phyloP scores from a whole-genome alignment of 148 eudicot species.

The Diospyros lotus region DNA sequence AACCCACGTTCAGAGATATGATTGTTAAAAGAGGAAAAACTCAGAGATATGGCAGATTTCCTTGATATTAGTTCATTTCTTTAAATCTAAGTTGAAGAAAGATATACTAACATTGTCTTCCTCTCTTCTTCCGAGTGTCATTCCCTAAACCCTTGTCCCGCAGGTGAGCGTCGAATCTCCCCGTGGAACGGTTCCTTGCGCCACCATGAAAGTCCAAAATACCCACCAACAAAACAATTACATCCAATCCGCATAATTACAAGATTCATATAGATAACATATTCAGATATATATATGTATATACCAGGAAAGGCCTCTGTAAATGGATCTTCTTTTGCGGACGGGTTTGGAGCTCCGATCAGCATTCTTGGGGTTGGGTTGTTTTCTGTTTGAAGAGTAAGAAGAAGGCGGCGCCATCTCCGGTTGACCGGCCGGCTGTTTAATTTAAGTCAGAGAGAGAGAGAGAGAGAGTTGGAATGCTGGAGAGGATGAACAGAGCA shows the following conservation, averaged over 20 bases:
- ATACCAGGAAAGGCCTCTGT: conserved; percentile 74
- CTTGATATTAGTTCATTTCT: conserved; percentile 10
- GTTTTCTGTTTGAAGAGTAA: conserved; percentile 26
- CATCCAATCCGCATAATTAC: background rate
- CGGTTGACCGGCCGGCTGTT: background rate
- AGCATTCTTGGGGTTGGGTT: conserved; percentile 11
- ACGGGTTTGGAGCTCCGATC: conserved; percentile 6
- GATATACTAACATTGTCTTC: conserved; percentile 62
- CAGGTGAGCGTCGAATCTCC: conserved; percentile 90
- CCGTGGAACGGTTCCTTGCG: conserved; percentile 91
- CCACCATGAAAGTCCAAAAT: background rate
- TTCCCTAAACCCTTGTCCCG: conserved; percentile 96
- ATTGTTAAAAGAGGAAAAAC: background rate
- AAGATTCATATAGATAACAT: background rate
- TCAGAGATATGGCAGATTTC: conserved; percentile 40
- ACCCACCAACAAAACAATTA: background rate
- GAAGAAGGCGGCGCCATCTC: conserved; percentile 40
- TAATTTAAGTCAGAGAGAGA: conserved; percentile 14
- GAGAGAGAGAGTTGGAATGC: conserved; percentile 13
- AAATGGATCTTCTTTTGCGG: conserved; percentile 54
- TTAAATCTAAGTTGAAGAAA: conserved; percentile 8
- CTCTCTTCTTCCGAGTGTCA: conserved; percentile 77
- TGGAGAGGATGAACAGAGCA: conserved; percentile 46
- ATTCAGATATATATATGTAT: background rate
- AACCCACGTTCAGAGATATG: conserved; percentile 41